Evolutionary conservation across 495 filamentous ascomycete genomes (phyloP).

Genomic region (Penicillium ucsense): DNA sequence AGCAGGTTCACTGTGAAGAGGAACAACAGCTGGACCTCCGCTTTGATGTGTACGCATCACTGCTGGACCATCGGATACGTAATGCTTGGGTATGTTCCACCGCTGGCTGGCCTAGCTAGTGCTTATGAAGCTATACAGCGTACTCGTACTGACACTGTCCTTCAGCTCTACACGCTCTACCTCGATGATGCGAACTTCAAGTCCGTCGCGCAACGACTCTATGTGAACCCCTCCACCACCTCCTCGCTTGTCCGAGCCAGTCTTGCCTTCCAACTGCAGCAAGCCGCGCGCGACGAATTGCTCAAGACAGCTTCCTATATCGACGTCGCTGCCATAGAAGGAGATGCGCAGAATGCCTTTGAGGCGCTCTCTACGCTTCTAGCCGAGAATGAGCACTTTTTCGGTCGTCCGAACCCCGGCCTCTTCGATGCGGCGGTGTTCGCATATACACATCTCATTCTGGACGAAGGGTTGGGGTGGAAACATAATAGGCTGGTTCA

Average conservation of each 20-base stretch:
- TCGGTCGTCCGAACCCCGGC: constrained; percentile 49
- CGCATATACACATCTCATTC: constrained; percentile 76
- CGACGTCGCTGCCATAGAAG: constrained; percentile 53
- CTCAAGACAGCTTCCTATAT: constrained; percentile 52
- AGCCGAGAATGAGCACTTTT: constrained; percentile 56
- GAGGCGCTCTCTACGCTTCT: constrained; percentile 64
- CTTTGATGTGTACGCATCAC: constrained; percentile 68
- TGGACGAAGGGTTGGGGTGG: constrained; percentile 54
- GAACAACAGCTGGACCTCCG: constrained; percentile 47
- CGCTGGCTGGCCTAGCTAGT: too few species aligned
- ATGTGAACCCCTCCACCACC: constrained; percentile 54
- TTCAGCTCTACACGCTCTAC: constrained; percentile 76
- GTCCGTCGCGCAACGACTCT: constrained; percentile 54
- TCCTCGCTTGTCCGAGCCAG: constrained; percentile 51
- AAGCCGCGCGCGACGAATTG: constrained; percentile 64
- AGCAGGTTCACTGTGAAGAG: constrained; percentile 36
- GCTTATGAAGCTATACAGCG: too few species aligned
- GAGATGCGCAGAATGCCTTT: constrained; percentile 61
- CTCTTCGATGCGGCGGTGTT: constrained; percentile 84
- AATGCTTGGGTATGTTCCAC: constrained; percentile 64
- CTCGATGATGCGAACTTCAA: constrained; percentile 55
- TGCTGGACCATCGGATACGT: constrained; percentile 73
- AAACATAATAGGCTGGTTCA: constrained; percentile 34
- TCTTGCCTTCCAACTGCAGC: constrained; percentile 54
- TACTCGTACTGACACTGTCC: background rate